phyloP scores from a whole-genome alignment of 78 protist species.

The Planoprotostelium fungivorum region DNA sequence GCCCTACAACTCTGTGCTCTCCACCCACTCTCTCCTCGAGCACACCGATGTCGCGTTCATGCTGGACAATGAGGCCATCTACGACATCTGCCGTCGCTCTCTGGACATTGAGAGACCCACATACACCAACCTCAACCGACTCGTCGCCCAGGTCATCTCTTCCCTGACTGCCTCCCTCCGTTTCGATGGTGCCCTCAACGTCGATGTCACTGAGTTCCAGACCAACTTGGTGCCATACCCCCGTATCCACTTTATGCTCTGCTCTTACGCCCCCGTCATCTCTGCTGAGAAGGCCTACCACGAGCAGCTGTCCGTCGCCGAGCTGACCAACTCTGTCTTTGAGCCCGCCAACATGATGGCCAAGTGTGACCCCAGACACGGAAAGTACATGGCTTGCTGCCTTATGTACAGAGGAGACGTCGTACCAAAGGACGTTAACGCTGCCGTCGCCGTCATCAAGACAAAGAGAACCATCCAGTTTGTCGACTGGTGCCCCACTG shows the following conservation, averaged over 20 bases:
- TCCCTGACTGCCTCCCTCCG: slow-evolving; percentile 98
- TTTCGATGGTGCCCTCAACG: slow-evolving; percentile 97
- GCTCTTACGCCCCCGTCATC: slow-evolving; percentile 96
- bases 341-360: slow-evolving; percentile 96
- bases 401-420: slow-evolving; percentile 99
- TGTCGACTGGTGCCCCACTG: slow-evolving; percentile 99
- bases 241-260: slow-evolving; percentile 92
- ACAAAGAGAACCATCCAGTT: slow-evolving; percentile 95
- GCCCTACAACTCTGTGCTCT: slow-evolving; percentile 98
- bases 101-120: slow-evolving; percentile 96
- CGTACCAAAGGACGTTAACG: slow-evolving; percentile 98
- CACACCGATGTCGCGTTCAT: slow-evolving; percentile 94
- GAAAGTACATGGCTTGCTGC: slow-evolving; percentile 99
- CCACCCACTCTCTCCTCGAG: slow-evolving; percentile 94
- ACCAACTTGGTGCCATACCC: slow-evolving; percentile 97
- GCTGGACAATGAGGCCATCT: slow-evolving; percentile 97
- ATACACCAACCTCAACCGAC: slow-evolving; percentile 97
- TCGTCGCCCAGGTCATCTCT: slow-evolving; percentile 95
- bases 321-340: slow-evolving; percentile 96
- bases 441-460: slow-evolving; percentile 96
- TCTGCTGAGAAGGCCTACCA: slow-evolving; percentile 97
- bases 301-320: slow-evolving; percentile 95
- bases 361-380: slow-evolving; percentile 98
- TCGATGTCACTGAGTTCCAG: slow-evolving; percentile 98
- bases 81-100: slow-evolving; percentile 95